Conservation (phyloP, 768 basidiomycete species). For the Russula griseocarnosa region DNA sequence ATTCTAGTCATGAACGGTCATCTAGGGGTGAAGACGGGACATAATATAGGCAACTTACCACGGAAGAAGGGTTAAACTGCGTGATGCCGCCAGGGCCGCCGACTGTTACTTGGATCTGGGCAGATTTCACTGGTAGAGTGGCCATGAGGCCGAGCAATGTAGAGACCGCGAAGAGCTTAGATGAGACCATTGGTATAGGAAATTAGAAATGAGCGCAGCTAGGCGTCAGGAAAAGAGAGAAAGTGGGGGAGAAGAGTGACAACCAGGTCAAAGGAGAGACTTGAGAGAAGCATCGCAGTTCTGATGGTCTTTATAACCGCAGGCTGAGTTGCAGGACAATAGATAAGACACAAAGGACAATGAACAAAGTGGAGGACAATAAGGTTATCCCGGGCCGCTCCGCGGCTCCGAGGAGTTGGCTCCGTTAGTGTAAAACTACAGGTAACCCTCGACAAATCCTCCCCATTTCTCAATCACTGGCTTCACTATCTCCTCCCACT, state of each 20-base stretch:
- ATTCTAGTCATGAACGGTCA: constrained; percentile 34
- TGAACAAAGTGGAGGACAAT: not conserved
- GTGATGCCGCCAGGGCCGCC: constrained; percentile 43
- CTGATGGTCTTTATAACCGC: constrained; percentile 15
- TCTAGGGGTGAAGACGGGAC: not conserved
- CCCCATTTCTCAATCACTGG: constrained; percentile 81
- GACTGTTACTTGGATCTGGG: constrained; percentile 44
- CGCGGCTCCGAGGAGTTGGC: not conserved
- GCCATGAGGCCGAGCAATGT: constrained; percentile 32
- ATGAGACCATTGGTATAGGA: constrained; percentile 16
- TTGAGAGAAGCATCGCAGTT: not conserved
- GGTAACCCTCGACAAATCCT: constrained; percentile 45
- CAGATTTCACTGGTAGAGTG: constrained; percentile 38
- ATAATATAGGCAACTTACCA: constrained; percentile 30
- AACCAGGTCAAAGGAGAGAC: constrained; percentile 23
- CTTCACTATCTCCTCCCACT: constrained; percentile 71
- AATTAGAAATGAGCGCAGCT: constrained; percentile 6
- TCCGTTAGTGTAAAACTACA: constrained; percentile 13
- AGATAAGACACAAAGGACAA: constrained; percentile 6
- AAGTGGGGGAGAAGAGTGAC: not conserved
- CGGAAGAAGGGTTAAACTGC: constrained; percentile 39
- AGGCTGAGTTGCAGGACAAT: constrained; percentile 6
- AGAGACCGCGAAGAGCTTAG: constrained; percentile 29
- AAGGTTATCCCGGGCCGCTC: not conserved
- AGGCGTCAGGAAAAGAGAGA: not conserved